Conservation (phyloP, 192 early-diverging fungal genomes). For the Backusella psychrophila region DNA sequence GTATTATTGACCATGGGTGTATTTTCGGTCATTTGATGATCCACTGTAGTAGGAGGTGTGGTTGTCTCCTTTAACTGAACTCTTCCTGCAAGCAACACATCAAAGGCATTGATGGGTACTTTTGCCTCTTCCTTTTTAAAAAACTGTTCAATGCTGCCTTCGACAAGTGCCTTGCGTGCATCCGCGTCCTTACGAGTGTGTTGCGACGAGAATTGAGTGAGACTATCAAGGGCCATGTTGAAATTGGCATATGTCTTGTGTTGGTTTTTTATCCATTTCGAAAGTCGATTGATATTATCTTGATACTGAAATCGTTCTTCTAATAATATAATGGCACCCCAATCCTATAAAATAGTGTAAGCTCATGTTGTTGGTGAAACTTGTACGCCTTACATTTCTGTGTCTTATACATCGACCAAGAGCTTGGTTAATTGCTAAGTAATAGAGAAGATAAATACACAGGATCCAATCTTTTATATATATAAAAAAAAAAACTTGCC, state of each 20-base stretch:
- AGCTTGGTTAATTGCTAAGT: constrained; percentile 36
- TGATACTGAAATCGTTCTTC: constrained; percentile 51
- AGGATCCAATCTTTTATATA: background rate
- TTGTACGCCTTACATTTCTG: constrained; percentile 16
- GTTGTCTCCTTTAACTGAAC: background rate
- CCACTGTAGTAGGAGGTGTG: background rate
- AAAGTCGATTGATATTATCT: constrained; percentile 50
- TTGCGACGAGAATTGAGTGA: background rate
- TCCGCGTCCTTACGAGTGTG: background rate
- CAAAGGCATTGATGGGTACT: background rate
- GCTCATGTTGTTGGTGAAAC: background rate
- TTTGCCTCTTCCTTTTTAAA: background rate
- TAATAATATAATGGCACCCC: constrained; percentile 63
- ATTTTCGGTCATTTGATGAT: no score
- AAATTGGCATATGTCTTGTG: constrained; percentile 28
- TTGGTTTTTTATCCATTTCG: constrained; percentile 62
- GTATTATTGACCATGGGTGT: no score
- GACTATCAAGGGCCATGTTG: constrained; percentile 21
- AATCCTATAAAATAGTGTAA: constrained; percentile 24
- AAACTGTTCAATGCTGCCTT: background rate
- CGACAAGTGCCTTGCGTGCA: background rate
- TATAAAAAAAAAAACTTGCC: background rate
- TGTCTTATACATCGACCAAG: constrained; percentile 38
- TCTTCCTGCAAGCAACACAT: background rate
- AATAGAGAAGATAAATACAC: background rate